A percentile compares a stretch with the other conserved stretches of the same genome.
These are phyloP conservation scores for Gossypium mustelinum DNA, from an alignment of 345 rosid species.

Conservation along the genomic window DNA sequence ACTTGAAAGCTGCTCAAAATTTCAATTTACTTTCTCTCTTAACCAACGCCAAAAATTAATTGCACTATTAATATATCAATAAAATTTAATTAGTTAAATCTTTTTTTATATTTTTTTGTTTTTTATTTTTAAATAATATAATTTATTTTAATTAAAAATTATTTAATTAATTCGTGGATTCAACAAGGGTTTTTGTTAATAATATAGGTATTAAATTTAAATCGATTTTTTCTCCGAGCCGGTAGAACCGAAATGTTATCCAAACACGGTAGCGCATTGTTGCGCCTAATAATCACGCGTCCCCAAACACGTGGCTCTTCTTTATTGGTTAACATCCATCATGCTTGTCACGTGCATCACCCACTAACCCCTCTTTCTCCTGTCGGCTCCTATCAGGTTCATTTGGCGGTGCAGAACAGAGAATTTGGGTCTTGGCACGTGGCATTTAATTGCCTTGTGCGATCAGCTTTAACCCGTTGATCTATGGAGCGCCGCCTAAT, in stretches of 20 bases:
- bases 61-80: no score
- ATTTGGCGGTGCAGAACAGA: conserved; percentile 26
- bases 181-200: no score
- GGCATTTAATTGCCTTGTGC: not conserved
- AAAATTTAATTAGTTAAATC: not conserved
- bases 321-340: conserved; percentile 5
- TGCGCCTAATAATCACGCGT: conserved; percentile 20
- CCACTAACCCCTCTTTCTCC: conserved; percentile 7
- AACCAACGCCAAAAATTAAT: not conserved
- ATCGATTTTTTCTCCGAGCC: not conserved
- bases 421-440: conserved; percentile 13
- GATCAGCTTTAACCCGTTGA: not conserved
- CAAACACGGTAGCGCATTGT: conserved; percentile 23
- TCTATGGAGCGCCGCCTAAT: not conserved
- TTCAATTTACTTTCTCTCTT: not conserved
- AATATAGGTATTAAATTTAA: no score
- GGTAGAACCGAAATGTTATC: conserved; percentile 13
- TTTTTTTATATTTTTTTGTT: no score
- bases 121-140: no score
- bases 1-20: not conserved
- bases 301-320: conserved; percentile 9
- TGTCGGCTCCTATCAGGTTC: conserved; percentile 17
- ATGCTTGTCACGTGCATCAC: conserved; percentile 15
- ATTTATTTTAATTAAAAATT: no score
- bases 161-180: no score